A percentile compares a stretch with the other conserved stretches of the same genome.
These are phyloP conservation scores for Fimicolochytrium jonesii DNA, from an alignment of 192 early-diverging fungal genomes.

Conservation along the genomic window DNA sequence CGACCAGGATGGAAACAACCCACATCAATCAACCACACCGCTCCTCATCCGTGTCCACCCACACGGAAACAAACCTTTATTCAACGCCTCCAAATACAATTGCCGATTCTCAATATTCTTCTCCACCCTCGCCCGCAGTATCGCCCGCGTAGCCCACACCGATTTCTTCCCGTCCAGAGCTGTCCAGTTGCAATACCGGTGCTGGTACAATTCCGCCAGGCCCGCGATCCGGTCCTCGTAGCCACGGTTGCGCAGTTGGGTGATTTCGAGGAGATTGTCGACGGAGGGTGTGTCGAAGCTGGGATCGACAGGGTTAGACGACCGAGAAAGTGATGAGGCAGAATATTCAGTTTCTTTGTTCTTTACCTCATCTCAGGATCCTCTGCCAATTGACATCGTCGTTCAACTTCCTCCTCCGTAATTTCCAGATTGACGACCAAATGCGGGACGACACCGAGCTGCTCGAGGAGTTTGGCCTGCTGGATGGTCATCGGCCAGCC, in stretches of 20 bases:
- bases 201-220: slow-evolving; percentile 26
- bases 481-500: slow-evolving; percentile 44
- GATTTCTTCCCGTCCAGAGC: slow-evolving; percentile 26
- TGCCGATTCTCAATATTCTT: slow-evolving; percentile 25
- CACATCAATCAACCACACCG: too few species aligned
- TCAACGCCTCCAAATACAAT: slow-evolving; percentile 35
- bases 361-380: too few species aligned
- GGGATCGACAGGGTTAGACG: too few species aligned
- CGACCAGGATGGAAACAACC: too few species aligned
- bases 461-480: slow-evolving; percentile 44
- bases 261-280: slow-evolving; percentile 12
- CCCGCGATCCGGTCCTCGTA: slow-evolving; percentile 11
- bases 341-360: too few species aligned
- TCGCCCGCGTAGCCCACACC: slow-evolving; percentile 39
- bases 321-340: too few species aligned
- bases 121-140: slow-evolving; percentile 3
- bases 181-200: slow-evolving; percentile 39
- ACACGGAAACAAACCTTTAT: too few species aligned
- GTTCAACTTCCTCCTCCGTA: slow-evolving; percentile 11
- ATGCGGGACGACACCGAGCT: slow-evolving; percentile 41
- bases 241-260: slow-evolving; percentile 11
- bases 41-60: too few species aligned
- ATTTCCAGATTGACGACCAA: slow-evolving; percentile 37
- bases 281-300: too few species aligned
- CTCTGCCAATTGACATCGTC: slow-evolving; percentile 4